These are phyloP conservation scores for Eucalyptus cloeziana DNA, from an alignment of 345 rosid genomes.

Conservation along the genomic window DNA sequence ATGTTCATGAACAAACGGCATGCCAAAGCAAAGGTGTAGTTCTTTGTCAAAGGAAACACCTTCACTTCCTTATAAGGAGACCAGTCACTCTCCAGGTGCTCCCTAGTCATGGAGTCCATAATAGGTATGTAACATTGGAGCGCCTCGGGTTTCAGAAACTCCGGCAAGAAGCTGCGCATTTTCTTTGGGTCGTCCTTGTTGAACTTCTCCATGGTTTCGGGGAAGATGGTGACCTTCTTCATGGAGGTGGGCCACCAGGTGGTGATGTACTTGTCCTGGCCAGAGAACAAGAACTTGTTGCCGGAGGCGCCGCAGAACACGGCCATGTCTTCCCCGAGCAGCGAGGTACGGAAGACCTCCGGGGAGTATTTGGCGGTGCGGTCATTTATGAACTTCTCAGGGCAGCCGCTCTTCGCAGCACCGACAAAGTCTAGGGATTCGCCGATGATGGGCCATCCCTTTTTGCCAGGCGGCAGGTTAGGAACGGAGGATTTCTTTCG, in stretches of 20 bases:
- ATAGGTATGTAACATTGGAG: neutral
- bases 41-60: neutral
- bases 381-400: neutral
- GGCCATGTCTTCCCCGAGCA: neutral
- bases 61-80: neutral
- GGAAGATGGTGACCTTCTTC: neutral
- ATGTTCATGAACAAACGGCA: neutral
- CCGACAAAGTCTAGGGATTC: neutral
- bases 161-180: neutral
- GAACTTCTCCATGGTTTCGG: neutral
- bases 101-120: neutral
- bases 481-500: neutral
- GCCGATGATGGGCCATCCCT: neutral
- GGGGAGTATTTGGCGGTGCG: neutral
- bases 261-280: neutral
- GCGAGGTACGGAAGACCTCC: neutral
- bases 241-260: neutral
- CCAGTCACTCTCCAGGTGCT: neutral
- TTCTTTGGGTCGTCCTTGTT: neutral
- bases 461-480: neutral
- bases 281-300: neutral
- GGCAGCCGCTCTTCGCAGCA: neutral
- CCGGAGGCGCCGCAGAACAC: neutral
- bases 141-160: neutral
- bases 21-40: neutral